Evolutionary conservation across 1,284 basidiomycete genomes (phyloP).

Genomic region (Megacollybia platyphylla): DNA sequence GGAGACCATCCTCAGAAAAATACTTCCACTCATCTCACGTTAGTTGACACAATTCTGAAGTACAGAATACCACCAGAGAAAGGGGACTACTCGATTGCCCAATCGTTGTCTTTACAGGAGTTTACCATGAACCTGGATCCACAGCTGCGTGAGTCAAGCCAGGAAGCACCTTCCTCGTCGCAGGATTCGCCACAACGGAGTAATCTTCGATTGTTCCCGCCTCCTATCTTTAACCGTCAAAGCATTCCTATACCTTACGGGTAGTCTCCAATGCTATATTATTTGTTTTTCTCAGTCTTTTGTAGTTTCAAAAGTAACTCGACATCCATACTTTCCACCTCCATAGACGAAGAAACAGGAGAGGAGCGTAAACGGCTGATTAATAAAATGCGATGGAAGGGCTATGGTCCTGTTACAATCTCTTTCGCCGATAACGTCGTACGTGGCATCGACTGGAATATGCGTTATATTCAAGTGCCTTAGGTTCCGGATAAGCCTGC

Average conservation of each 20-base stretch:
- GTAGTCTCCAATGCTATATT: slow-evolving; percentile 20
- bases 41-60: slow-evolving; percentile 61
- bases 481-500: slow-evolving; percentile 62
- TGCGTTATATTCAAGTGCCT: not conserved
- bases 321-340: slow-evolving; percentile 53
- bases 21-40: not conserved
- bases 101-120: not conserved
- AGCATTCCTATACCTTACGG: slow-evolving; percentile 68
- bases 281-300: not conserved
- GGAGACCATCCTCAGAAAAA: slow-evolving; percentile 3
- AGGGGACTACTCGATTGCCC: slow-evolving; percentile 37
- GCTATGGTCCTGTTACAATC: slow-evolving; percentile 59
- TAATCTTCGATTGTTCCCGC: slow-evolving; percentile 65
- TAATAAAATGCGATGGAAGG: slow-evolving; percentile 71
- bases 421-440: slow-evolving; percentile 54
- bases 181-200: slow-evolving; percentile 19
- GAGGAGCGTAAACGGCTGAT: slow-evolving; percentile 71
- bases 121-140: slow-evolving; percentile 23
- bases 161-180: not conserved
- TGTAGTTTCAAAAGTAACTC: slow-evolving; percentile 66
- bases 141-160: slow-evolving; percentile 7
- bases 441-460: slow-evolving; percentile 8
- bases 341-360: slow-evolving; percentile 63
- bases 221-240: slow-evolving; percentile 75
- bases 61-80: slow-evolving; percentile 59